Conservation (phyloP, 192 early-diverging fungal species). For the Gigaspora rosea region DNA sequence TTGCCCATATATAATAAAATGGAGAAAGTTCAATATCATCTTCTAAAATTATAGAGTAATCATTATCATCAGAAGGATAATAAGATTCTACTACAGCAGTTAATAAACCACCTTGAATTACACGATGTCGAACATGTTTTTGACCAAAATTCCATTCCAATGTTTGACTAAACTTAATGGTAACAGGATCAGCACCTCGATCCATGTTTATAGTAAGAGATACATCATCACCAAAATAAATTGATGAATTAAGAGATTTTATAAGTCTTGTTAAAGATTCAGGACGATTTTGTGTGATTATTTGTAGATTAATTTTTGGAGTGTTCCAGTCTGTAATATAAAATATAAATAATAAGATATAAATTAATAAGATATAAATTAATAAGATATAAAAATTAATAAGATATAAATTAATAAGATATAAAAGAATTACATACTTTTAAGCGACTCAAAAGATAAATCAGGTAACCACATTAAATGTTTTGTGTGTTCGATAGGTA, state of each 20-base stretch:
- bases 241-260: constrained; percentile 45
- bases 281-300: constrained; percentile 60
- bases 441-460: constrained; percentile 49
- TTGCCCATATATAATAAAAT: constrained; percentile 58
- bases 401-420: neutral
- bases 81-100: constrained; percentile 62
- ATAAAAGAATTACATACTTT: constrained; percentile 42
- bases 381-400: neutral
- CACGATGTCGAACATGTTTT: constrained; percentile 55
- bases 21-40: constrained; percentile 66
- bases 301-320: constrained; percentile 49
- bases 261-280: constrained; percentile 59
- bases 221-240: constrained; percentile 56
- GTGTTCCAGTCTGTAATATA: constrained; percentile 53
- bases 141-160: constrained; percentile 55
- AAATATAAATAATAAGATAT: constrained; percentile 1
- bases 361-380: neutral
- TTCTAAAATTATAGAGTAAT: constrained; percentile 61
- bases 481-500: constrained; percentile 49
- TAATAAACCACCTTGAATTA: constrained; percentile 58
- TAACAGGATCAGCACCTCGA: constrained; percentile 54
- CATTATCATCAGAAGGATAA: constrained; percentile 56
- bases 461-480: constrained; percentile 57
- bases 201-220: constrained; percentile 60
- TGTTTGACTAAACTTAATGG: constrained; percentile 44